Conservation (phyloP, 1,284 basidiomycete species). For the Sanguinoderma infundibulare region DNA sequence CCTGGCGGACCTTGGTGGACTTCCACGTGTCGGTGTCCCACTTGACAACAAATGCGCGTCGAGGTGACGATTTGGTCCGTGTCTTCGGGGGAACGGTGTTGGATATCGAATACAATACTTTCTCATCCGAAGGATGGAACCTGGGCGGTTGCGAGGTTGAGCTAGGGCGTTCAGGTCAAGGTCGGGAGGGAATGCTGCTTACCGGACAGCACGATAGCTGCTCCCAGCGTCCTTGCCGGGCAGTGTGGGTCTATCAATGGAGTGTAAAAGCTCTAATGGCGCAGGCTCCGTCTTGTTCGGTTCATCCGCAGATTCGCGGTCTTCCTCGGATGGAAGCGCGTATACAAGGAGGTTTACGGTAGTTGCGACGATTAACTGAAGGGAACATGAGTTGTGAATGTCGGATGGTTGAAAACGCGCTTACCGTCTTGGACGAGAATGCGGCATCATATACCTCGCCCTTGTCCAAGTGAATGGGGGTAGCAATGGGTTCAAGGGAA, state of each 20-base stretch:
- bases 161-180: not conserved
- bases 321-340: constrained; percentile 45
- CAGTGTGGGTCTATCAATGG: constrained; percentile 58
- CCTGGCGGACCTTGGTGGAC: constrained; percentile 57
- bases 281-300: constrained; percentile 36
- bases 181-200: constrained; percentile 23
- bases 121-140: constrained; percentile 61
- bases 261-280: constrained; percentile 50
- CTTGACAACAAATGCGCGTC: constrained; percentile 65
- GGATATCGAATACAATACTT: constrained; percentile 72
- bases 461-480: constrained; percentile 52
- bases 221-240: constrained; percentile 52
- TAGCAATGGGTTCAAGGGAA: constrained; percentile 54
- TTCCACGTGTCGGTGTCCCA: constrained; percentile 68
- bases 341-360: constrained; percentile 69
- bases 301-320: constrained; percentile 45
- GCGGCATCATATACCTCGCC: constrained; percentile 80
- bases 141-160: constrained; percentile 35
- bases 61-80: constrained; percentile 55
- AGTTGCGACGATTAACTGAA: constrained; percentile 69
- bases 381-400: not conserved
- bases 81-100: constrained; percentile 70
- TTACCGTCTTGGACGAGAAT: constrained; percentile 59
- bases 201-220: constrained; percentile 80
- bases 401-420: constrained; percentile 19